Evolutionary conservation across 768 basidiomycete genomes (phyloP).

Genomic region (Tulasnella sp.): DNA sequence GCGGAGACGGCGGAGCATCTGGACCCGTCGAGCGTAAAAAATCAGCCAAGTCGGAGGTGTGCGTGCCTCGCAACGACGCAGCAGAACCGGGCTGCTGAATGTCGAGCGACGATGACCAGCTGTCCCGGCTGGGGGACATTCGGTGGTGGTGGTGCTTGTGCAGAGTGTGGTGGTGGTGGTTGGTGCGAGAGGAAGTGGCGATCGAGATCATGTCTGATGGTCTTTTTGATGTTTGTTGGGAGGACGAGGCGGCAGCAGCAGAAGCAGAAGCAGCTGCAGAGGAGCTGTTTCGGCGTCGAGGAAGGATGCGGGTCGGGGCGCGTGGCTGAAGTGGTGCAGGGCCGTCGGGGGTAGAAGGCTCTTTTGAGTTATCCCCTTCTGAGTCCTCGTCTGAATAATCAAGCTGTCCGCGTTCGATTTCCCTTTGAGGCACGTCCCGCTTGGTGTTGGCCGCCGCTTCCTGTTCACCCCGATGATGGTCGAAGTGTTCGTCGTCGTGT

Average conservation of each 20-base stretch:
- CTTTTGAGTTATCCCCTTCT: neutral
- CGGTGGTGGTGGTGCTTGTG: neutral
- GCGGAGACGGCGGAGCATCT: neutral
- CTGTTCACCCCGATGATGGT: neutral
- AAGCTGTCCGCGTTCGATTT: neutral
- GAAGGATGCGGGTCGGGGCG: neutral
- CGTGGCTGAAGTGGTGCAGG: neutral
- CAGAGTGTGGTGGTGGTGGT: neutral
- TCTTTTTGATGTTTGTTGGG: neutral
- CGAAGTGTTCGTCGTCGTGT: neutral
- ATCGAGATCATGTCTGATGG: neutral
- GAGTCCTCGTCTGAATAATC: neutral
- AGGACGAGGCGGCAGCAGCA: neutral
- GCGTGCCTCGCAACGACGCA: neutral
- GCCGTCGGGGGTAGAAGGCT: neutral
- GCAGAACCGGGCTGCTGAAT: neutral
- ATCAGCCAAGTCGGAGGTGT: conserved; percentile 14
- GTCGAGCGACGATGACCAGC: neutral
- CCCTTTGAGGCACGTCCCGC: neutral
- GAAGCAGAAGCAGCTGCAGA: neutral
- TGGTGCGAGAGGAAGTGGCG: neutral
- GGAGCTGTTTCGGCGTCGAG: neutral
- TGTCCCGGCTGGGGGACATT: neutral
- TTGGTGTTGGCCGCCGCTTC: neutral
- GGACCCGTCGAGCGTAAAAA: conserved; percentile 16